phyloP scores from a whole-genome alignment of 2,329 filamentous ascomycete genomes.

The Dothideomycetidae sp. region DNA sequence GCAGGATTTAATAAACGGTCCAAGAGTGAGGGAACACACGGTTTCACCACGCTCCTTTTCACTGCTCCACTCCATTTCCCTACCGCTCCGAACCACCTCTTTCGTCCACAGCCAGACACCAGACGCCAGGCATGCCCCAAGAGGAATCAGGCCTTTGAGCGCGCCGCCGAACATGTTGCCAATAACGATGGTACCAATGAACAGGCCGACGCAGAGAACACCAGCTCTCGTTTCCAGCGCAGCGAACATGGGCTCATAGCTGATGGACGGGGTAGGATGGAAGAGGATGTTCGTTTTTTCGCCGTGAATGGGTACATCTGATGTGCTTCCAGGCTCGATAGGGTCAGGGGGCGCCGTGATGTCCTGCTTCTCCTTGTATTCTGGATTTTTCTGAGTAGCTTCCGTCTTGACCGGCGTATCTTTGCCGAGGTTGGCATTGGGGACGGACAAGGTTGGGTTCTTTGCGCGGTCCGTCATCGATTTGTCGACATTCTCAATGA shows the following conservation, averaged over 20 bases:
- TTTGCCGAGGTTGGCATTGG: slow-evolving; percentile 77
- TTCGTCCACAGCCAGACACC: slow-evolving; percentile 84
- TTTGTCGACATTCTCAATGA: slow-evolving; percentile 68
- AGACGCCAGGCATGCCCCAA: slow-evolving; percentile 56
- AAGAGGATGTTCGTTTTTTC: slow-evolving; percentile 96
- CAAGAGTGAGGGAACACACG: slow-evolving; percentile 27
- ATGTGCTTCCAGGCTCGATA: slow-evolving; percentile 64
- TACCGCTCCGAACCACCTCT: slow-evolving; percentile 66
- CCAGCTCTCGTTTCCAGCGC: slow-evolving; percentile 61
- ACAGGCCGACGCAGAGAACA: slow-evolving; percentile 54
- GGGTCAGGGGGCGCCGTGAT: slow-evolving; percentile 84
- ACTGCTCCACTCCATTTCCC: slow-evolving; percentile 75
- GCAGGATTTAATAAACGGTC: slow-evolving; percentile 3
- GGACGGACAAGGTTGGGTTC: slow-evolving; percentile 63
- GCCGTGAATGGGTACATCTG: slow-evolving; percentile 87
- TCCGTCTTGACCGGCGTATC: slow-evolving; percentile 58
- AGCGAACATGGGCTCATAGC: slow-evolving; percentile 77
- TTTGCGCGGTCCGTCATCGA: slow-evolving; percentile 56
- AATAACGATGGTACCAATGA: slow-evolving; percentile 58
- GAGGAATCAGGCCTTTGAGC: slow-evolving; percentile 59
- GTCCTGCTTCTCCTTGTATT: slow-evolving; percentile 78
- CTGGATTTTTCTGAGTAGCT: slow-evolving; percentile 53
- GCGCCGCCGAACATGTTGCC: slow-evolving; percentile 69
- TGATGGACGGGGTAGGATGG: slow-evolving; percentile 80
- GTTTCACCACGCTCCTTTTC: slow-evolving; percentile 75